A percentile compares a stretch with the other conserved stretches of the same genome.
phyloP scores from a whole-genome alignment of 2,329 filamentous ascomycete species.

The Trichophyton schoenleinii region DNA sequence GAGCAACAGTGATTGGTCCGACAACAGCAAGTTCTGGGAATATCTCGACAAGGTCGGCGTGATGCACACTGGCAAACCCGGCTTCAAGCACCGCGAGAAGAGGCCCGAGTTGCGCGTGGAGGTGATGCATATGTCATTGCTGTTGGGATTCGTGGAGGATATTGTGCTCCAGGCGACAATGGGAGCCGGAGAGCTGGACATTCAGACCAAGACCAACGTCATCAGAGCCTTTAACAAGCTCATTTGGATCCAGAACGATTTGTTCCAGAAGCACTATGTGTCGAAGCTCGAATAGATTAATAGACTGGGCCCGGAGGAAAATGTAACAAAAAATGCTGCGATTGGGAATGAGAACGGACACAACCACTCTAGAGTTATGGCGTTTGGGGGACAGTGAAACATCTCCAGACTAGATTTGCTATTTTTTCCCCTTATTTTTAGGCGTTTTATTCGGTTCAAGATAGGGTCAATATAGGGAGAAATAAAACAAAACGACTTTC shows the following conservation, averaged over 20 bases:
- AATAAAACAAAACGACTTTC: not conserved
- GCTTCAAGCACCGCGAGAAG: conserved; percentile 18
- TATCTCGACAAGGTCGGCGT: conserved; percentile 22
- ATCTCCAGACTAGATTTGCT: not conserved
- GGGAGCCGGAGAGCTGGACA: conserved; percentile 17
- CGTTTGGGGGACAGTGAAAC: not conserved
- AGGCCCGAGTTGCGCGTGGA: conserved; percentile 19
- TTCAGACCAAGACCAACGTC: conserved; percentile 16
- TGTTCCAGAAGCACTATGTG: conserved; percentile 20
- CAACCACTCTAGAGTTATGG: conserved; percentile 9
- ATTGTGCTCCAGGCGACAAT: conserved; percentile 19
- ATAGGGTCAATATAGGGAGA: not conserved
- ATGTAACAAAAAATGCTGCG: not conserved
- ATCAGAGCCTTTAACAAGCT: conserved; percentile 21
- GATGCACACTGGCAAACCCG: conserved; percentile 20
- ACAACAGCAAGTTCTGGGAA: conserved; percentile 19
- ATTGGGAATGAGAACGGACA: conserved; percentile 3
- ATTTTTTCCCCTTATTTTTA: not conserved
- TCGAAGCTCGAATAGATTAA: conserved; percentile 8
- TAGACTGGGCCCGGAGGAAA: not conserved
- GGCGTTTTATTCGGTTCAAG: not conserved
- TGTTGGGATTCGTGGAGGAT: conserved; percentile 20
- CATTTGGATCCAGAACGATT: conserved; percentile 23
- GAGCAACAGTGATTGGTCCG: conserved; percentile 19
- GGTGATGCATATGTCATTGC: conserved; percentile 18